A percentile compares a stretch with the other conserved stretches of the same genome.
phyloP scores from a whole-genome alignment of 1,284 basidiomycete genomes.

The Coniferiporia weirii region DNA sequence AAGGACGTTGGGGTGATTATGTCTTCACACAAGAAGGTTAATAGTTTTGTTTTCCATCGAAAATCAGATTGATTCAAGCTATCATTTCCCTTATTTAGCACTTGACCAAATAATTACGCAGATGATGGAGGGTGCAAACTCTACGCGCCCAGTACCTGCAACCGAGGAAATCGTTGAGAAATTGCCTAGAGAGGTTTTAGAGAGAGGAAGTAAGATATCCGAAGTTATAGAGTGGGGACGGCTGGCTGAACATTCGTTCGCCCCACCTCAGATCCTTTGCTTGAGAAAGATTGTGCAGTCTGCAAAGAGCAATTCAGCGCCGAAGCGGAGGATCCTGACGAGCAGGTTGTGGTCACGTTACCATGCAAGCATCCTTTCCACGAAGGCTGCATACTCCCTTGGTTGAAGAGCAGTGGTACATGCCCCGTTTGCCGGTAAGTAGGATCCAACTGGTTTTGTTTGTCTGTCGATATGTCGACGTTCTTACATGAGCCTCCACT shows the following conservation, averaged over 20 bases:
- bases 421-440: constrained; percentile 79
- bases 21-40: constrained; percentile 77
- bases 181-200: constrained; percentile 57
- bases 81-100: constrained; percentile 36
- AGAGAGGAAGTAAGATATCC: constrained; percentile 49
- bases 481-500: not conserved
- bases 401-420: constrained; percentile 79
- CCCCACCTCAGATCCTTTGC: constrained; percentile 38
- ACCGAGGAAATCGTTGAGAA: constrained; percentile 63
- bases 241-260: constrained; percentile 9
- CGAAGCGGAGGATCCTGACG: constrained; percentile 62
- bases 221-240: not conserved
- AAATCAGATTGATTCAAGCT: not conserved
- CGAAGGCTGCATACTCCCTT: constrained; percentile 73
- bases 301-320: constrained; percentile 75
- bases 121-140: constrained; percentile 67
- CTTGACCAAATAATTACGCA: constrained; percentile 75
- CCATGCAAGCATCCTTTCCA: constrained; percentile 82
- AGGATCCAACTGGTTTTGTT: not conserved
- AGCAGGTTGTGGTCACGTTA: constrained; percentile 62
- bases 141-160: constrained; percentile 65
- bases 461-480: not conserved
- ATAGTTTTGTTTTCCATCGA: constrained; percentile 11
- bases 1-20: constrained; percentile 72
- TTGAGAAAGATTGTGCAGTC: constrained; percentile 70